phyloP scores from a whole-genome alignment of 2,329 filamentous ascomycete genomes.

The Trichoderma koningii region DNA sequence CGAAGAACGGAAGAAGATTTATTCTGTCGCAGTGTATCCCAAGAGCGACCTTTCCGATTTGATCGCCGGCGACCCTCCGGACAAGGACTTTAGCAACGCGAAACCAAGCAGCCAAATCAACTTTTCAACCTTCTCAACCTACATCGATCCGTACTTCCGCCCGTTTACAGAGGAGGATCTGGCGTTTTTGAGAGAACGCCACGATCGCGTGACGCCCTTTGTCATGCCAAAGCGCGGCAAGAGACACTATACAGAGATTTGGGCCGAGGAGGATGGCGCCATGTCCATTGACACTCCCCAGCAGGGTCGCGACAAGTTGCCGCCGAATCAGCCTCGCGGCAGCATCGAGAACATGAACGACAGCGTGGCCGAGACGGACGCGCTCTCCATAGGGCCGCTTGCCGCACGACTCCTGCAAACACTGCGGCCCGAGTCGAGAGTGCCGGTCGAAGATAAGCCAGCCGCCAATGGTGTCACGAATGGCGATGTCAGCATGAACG shows the following conservation, averaged over 20 bases:
- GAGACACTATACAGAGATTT: constrained; percentile 83
- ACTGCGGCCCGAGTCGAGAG: constrained; percentile 73
- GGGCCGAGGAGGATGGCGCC: constrained; percentile 89
- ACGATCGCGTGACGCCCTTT: constrained; percentile 81
- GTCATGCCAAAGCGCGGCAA: constrained; percentile 82
- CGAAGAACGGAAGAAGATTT: constrained; percentile 85
- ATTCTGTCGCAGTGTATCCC: constrained; percentile 83
- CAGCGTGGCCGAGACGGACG: constrained; percentile 82
- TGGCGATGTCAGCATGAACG: constrained; percentile 58
- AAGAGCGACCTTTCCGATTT: constrained; percentile 77
- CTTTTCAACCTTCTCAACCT: constrained; percentile 88
- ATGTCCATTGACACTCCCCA: constrained; percentile 70
- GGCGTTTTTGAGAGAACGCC: constrained; percentile 86
- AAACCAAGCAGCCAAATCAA: constrained; percentile 95
- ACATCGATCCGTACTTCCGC: constrained; percentile 88
- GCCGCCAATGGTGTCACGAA: constrained; percentile 54
- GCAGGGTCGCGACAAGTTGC: constrained; percentile 64
- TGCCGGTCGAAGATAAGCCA: constrained; percentile 59
- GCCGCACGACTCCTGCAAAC: constrained; percentile 77
- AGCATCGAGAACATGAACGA: constrained; percentile 86
- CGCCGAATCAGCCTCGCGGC: constrained; percentile 80
- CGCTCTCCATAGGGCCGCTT: constrained; percentile 85
- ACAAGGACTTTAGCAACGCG: constrained; percentile 92
- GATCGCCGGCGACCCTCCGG: constrained; percentile 85
- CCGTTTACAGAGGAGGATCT: constrained; percentile 91